A percentile compares a stretch with the other conserved stretches of the same genome.
These are phyloP conservation scores for Boletus vermiculosoides DNA, from an alignment of 768 basidiomycete genomes.

Conservation along the genomic window DNA sequence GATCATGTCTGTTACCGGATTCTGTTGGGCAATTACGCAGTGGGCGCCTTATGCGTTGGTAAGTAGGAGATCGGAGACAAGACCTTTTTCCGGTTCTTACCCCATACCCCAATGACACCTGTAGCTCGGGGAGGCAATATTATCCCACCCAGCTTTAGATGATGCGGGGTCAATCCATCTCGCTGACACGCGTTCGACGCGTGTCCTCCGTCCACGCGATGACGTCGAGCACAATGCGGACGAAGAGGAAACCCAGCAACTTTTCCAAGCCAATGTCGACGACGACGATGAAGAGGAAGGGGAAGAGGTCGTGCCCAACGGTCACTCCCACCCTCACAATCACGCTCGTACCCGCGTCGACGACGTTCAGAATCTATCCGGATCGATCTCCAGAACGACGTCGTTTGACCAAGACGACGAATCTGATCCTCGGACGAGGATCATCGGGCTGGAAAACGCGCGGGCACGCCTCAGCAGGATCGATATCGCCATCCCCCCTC, in stretches of 20 bases:
- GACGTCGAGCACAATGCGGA: slow-evolving; percentile 17
- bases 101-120: slow-evolving; percentile 17
- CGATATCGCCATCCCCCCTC: slow-evolving; percentile 32
- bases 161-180: slow-evolving; percentile 40
- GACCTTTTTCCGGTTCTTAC: slow-evolving; percentile 11
- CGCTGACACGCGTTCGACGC: slow-evolving; percentile 34
- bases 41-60: slow-evolving; percentile 95
- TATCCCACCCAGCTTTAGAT: slow-evolving; percentile 53
- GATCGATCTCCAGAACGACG: background rate
- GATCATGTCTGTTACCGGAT: slow-evolving; percentile 76
- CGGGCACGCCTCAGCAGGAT: slow-evolving; percentile 50
- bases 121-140: slow-evolving; percentile 83
- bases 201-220: slow-evolving; percentile 4
- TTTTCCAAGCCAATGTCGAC: slow-evolving; percentile 23
- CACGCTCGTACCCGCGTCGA: background rate
- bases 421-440: slow-evolving; percentile 16
- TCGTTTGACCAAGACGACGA: slow-evolving; percentile 10
- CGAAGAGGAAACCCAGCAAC: slow-evolving; percentile 28
- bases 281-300: slow-evolving; percentile 32
- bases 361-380: background rate
- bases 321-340: background rate
- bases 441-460: slow-evolving; percentile 41
- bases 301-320: slow-evolving; percentile 4
- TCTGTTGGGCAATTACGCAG: slow-evolving; percentile 90
- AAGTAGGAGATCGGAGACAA: slow-evolving; percentile 23